Evolutionary conservation across 352 stramenopile species (phyloP), one percentile per base, ranked within the genome.

Genomic region (Phytopythium mirpurense): DNA sequence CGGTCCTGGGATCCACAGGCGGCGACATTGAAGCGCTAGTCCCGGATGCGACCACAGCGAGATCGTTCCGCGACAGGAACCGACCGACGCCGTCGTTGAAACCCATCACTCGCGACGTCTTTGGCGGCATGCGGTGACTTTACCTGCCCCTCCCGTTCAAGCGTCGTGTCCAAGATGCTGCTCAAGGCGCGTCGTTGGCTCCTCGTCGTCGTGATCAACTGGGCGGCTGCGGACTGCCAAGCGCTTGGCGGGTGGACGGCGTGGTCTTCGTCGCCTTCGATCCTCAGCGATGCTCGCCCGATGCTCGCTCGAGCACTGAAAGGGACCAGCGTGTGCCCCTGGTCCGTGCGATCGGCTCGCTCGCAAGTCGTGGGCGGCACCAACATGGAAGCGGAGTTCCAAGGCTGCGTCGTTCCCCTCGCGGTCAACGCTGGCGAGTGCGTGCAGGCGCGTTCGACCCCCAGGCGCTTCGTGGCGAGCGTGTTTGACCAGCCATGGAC

Each of bases 1-100:
- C 47, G 55, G 5, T 90, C 72, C 75, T 62, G 65, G 16, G 58
- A 67, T 29, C 50, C 57, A 23, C 48, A 87, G 11, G 56, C 55
- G 58, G 60, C 26, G 72, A 83, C 32, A 83, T 83, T 24, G 72
- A 83, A 58, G 61, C 66, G 21, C 67, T 83, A 8, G 69, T 79
- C 23, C 52, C 64, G 3, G 61, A 61, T 34, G 51, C 68, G 40
- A 45, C 40, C 21, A 10, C 40, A 19, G 60, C 56, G 26, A 66
- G 21, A 34, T 38, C 60, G 24, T 47, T 57, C 14, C 53, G 59
- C 23, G 45, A 44, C 36, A 32, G 38, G 5, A 51, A 38, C 57
- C 44, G 44, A 16, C 56, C 45, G 19, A 27, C 37, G 29, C 32
- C 47, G 24, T 58, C 60, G 14, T 51, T 68, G 54, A 67, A 72